Conservation (phyloP, 1,284 basidiomycete species). For the Tetrapyrgos nigripes region DNA sequence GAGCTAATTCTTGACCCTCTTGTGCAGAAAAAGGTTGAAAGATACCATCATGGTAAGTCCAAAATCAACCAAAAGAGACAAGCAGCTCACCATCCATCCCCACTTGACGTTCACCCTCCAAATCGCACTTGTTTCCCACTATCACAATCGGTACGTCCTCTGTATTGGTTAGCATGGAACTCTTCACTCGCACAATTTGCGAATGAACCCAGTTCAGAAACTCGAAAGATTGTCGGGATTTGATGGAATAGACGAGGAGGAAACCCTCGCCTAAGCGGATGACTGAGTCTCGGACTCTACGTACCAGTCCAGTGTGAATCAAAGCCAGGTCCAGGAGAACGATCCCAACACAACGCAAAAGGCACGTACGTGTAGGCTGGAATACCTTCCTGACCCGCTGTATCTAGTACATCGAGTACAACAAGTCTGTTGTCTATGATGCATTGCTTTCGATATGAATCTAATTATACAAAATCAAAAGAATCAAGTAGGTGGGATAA, state of each 20-base stretch:
- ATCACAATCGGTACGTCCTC: constrained; percentile 98
- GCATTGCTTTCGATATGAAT: constrained; percentile 95
- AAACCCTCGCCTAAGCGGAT: constrained; percentile 99
- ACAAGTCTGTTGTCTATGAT: constrained; percentile 99
- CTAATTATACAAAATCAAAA: constrained; percentile 44
- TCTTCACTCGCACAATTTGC: constrained; percentile 96
- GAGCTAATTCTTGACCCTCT: constrained; percentile 98
- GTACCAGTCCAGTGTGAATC: too few species aligned
- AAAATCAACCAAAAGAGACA: neutral
- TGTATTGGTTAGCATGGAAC: too few species aligned
- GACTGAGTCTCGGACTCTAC: constrained; percentile 97
- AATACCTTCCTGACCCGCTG: constrained; percentile 99
- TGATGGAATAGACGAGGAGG: constrained; percentile 98
- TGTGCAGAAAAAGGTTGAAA: constrained; percentile 1
- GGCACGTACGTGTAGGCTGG: constrained; percentile 89
- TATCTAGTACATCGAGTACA: constrained; percentile 96
- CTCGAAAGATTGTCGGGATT: constrained; percentile 98
- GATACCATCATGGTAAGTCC: neutral
- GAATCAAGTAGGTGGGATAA: neutral
- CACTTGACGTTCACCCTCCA: constrained; percentile 98
- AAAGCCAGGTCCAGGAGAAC: constrained; percentile 70
- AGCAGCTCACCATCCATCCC: constrained; percentile 90
- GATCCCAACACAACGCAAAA: too few species aligned
- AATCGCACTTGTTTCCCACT: constrained; percentile 98
- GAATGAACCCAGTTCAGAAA: constrained; percentile 98